Conservation (phyloP, 1,139 yeast genomes). For the Pichia sp. region DNA sequence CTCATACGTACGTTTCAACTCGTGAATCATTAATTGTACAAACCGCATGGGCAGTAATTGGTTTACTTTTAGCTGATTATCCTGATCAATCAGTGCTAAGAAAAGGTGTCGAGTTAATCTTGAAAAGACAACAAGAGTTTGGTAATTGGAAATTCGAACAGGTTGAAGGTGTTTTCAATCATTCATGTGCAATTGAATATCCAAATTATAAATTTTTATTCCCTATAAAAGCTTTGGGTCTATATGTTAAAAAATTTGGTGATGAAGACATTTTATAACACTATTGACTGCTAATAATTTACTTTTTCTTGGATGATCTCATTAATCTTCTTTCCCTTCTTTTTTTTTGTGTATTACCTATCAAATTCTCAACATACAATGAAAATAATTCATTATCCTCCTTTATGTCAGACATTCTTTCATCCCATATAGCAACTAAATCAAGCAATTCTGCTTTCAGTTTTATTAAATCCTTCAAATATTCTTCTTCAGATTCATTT, state of each 20-base stretch:
- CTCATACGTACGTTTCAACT: slow-evolving; percentile 64
- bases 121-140: slow-evolving; percentile 57
- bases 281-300: neutral
- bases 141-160: slow-evolving; percentile 89
- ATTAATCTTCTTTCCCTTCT: slow-evolving; percentile 19
- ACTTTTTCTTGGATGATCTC: neutral
- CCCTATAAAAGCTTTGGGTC: slow-evolving; percentile 88
- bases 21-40: slow-evolving; percentile 72
- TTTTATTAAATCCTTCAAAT: slow-evolving; percentile 12
- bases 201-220: slow-evolving; percentile 89
- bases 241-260: slow-evolving; percentile 38
- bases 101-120: slow-evolving; percentile 56
- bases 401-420: slow-evolving; percentile 17
- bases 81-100: slow-evolving; percentile 62
- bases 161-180: slow-evolving; percentile 94
- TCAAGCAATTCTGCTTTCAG: slow-evolving; percentile 18
- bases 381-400: slow-evolving; percentile 28
- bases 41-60: slow-evolving; percentile 90
- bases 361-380: slow-evolving; percentile 30
- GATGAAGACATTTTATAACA: slow-evolving; percentile 11
- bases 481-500: slow-evolving; percentile 6
- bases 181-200: slow-evolving; percentile 87
- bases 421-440: slow-evolving; percentile 23
- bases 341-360: slow-evolving; percentile 30
- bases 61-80: slow-evolving; percentile 71